Percentiles rank a stretch among this genome's conserved stretches.
phyloP scores from a whole-genome alignment of 75 land plant species.

The Adiantum capillusveneris region DNA sequence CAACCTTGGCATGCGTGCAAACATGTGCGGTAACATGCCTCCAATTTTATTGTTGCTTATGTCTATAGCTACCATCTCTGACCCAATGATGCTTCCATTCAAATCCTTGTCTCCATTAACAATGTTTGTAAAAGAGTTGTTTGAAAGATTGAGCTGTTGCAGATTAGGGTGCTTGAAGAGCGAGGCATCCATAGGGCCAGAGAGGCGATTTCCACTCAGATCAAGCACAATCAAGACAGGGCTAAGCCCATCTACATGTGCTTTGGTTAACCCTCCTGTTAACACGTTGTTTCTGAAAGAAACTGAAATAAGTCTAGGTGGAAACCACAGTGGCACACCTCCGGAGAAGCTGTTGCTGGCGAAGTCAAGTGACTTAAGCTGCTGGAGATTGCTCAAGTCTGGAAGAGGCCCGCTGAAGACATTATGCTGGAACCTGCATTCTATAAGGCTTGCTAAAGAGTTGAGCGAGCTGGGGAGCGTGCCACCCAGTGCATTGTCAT shows the following conservation, averaged over 20 bases:
- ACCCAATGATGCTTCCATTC: background rate
- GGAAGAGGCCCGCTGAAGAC: too few species aligned
- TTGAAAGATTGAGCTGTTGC: constrained; percentile 8
- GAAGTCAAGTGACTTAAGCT: constrained; percentile 1
- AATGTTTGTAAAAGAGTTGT: background rate
- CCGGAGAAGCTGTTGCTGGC: constrained; percentile 15
- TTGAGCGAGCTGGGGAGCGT: background rate
- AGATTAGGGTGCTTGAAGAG: constrained; percentile 6
- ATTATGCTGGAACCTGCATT: too few species aligned
- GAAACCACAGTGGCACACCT: constrained; percentile 1
- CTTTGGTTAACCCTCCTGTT: constrained; percentile 5
- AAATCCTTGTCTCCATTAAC: background rate
- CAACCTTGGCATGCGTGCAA: constrained; percentile 4
- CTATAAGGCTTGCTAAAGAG: too few species aligned
- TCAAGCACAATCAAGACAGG: constrained; percentile 12
- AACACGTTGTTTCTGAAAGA: constrained; percentile 9
- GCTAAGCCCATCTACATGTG: too few species aligned
- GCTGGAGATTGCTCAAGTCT: background rate
- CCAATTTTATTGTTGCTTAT: constrained; percentile 8
- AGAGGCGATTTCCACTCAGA: constrained; percentile 8
- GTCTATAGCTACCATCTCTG: constrained; percentile 4
- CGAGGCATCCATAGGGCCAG: constrained; percentile 7
- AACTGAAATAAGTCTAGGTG: constrained; percentile 3
- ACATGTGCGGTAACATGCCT: constrained; percentile 6
- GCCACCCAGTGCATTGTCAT: constrained; percentile 5